Evolutionary conservation across 2,329 filamentous ascomycete genomes (phyloP), one percentile per base, ranked within the genome.

Genomic region (Phoma sp.): DNA sequence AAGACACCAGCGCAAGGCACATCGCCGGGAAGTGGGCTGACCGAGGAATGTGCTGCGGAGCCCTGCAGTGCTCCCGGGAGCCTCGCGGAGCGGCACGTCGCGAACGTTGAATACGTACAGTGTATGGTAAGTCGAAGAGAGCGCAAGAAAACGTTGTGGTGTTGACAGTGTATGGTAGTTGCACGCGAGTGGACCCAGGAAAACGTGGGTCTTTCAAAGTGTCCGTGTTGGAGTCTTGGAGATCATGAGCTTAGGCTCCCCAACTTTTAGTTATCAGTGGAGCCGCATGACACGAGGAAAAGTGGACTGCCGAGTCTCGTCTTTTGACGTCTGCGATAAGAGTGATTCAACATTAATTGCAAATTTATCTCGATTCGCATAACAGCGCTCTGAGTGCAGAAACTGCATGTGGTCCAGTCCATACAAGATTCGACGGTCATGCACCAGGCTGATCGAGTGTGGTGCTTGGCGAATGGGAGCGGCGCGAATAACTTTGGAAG

Each of bases 241-340:
- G 51, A 49, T 49, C 45, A 18, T 21, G n/a, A 49, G 51, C 45
- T 45, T 21, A 46, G 45, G 46, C 51, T 25, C 17, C 26, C 50
- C 45, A 48, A 54, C 33, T 45, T 39, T 48, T 28, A 50, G 29
- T 49, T 54, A 54, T 54, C 51, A 54, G 51, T 54, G 51, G 51
- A 46, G 45, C 51, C 46, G 23, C 23, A 28, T 11, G 46, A 45
- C 34, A 46, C 39, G 51, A 54, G 23, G 34, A 54, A 54, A 54
- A 54, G 51, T 54, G 51, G 51, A 36, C 23, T 53, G 33, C 38
- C 38, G 28, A 38, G 43, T 29, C 12, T 45, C 39, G n/a, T 53
- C 23, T 49, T 47, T 39, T 20, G 39, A 54, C 45, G 51, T 45
- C 45, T 25, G 45, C 38, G 51, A 54, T 54, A 54, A 54, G 45